Evolutionary conservation across 192 early-diverging fungal genomes (phyloP), one percentile per base, ranked within the genome.

Genomic region (Backusella morwellensis): DNA sequence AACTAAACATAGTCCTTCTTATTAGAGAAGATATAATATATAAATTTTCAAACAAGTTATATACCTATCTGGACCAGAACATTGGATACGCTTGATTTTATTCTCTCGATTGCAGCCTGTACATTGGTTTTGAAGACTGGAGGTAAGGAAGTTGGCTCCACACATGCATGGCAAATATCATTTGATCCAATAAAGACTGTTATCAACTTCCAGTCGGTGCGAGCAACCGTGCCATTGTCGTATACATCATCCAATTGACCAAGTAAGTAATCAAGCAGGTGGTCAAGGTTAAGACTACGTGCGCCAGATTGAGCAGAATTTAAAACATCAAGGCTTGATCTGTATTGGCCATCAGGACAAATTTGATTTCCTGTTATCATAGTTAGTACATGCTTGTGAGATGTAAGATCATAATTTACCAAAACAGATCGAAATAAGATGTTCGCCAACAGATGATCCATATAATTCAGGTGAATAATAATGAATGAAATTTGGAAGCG

Each of bases 241-340:
- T 77, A 70, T 21, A 72, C 63, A n/a, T 74, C 59, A 19, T 80
- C 72, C 40, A 89, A 59, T 63, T 71, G 69, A 7, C 50, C 42
- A 11, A 89, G 69, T 3, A 91, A 59, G 70, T 88, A 87, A 38
- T 83, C 73, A 2, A 91, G 63, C 76, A 90, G 78, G 36, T 80
- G 66, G 3, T 74, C 29, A 32, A 91, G 72, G 70, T 91, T 86
- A 23, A 41, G 36, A 9, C 75, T 81, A 75, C 85, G 75, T 50
- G 88, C 86, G 14, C 90, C 90, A 54, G 87, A 84, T 67, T 85
- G 83, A 4, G 90, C 90, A 19, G 86, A 88, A 78, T 91, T 91
- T 12, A 88, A 47, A 5, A 44, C 21, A 71, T 77, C 80, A 36
- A 78, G 56, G 3, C 36, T 35, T 40, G 40, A 17, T 42, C 73